Evolutionary conservation across 2,329 filamentous ascomycete genomes (phyloP).

Genomic region (Xylariaceae sp.): DNA sequence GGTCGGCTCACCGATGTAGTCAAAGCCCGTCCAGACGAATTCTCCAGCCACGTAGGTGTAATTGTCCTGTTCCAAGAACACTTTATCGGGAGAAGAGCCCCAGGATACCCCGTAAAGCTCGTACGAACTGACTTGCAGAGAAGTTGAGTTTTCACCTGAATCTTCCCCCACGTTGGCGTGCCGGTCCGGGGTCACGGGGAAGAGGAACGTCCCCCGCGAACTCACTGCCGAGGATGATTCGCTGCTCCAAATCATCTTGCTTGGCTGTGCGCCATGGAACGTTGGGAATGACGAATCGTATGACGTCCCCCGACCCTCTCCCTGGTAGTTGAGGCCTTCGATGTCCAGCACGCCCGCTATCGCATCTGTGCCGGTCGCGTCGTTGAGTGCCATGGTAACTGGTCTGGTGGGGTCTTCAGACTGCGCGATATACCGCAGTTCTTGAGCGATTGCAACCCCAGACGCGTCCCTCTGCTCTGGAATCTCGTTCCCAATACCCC

Average conservation of each 20-base stretch:
- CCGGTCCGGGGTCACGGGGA: slow-evolving; percentile 44
- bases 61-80: slow-evolving; percentile 48
- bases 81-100: slow-evolving; percentile 51
- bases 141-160: slow-evolving; percentile 37
- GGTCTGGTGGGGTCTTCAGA: slow-evolving; percentile 48
- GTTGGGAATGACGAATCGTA: slow-evolving; percentile 9
- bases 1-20: slow-evolving; percentile 50
- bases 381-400: slow-evolving; percentile 46
- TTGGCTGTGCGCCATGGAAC: slow-evolving; percentile 45
- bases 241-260: slow-evolving; percentile 45
- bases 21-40: slow-evolving; percentile 52
- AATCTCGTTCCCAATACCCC: slow-evolving; percentile 56
- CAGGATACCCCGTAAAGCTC: slow-evolving; percentile 49
- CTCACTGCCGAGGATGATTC: slow-evolving; percentile 46
- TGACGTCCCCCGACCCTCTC: slow-evolving; percentile 38
- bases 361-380: slow-evolving; percentile 37
- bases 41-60: slow-evolving; percentile 52
- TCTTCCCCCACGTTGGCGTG: slow-evolving; percentile 38
- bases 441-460: slow-evolving; percentile 23
- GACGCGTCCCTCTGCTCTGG: slow-evolving; percentile 39
- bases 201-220: slow-evolving; percentile 51
- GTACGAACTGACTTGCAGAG: slow-evolving; percentile 45
- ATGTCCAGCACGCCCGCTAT: slow-evolving; percentile 45
- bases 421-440: slow-evolving; percentile 41
- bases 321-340: slow-evolving; percentile 55